Conservation (phyloP, 176 grass and related monocot species). For the Calamus simplicifolius region DNA sequence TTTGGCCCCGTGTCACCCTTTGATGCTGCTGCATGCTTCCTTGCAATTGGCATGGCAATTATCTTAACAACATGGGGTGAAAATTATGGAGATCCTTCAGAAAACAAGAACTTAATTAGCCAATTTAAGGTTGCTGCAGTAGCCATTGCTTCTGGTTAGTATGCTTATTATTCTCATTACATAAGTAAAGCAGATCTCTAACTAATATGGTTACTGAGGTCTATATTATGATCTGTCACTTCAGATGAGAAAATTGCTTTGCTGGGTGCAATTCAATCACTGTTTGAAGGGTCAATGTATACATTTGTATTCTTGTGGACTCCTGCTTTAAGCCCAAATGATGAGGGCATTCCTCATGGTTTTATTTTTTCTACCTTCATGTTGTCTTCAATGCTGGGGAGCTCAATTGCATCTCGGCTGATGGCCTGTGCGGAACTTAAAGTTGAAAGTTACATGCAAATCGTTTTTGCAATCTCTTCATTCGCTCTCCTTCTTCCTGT, state of each 20-base stretch:
- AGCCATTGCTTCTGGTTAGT: slow-evolving; percentile 18
- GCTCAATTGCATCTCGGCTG: slow-evolving; percentile 11
- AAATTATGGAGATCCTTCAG: slow-evolving; percentile 19
- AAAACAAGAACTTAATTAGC: slow-evolving; percentile 11
- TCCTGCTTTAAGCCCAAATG: slow-evolving; percentile 16
- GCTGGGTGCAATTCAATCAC: slow-evolving; percentile 16
- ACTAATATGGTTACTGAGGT: no score
- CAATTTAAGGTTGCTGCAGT: slow-evolving; percentile 15
- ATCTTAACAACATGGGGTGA: slow-evolving; percentile 20
- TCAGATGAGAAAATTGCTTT: slow-evolving; percentile 22
- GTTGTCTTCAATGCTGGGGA: slow-evolving; percentile 13
- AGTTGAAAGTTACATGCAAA: slow-evolving; percentile 14
- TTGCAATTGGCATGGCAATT: slow-evolving; percentile 16
- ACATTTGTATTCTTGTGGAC: slow-evolving; percentile 22
- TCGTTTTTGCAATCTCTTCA: slow-evolving; percentile 13
- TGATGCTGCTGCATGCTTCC: slow-evolving; percentile 22
- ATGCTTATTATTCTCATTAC: neutral
- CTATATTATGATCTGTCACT: neutral
- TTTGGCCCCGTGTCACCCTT: slow-evolving; percentile 16
- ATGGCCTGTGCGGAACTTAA: neutral
- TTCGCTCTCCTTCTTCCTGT: slow-evolving; percentile 11
- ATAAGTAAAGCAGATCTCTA: no score
- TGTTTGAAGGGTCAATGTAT: slow-evolving; percentile 22
- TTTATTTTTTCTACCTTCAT: slow-evolving; percentile 20
- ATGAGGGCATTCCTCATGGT: slow-evolving; percentile 21